Percentiles rank a stretch among this genome's conserved stretches.
phyloP scores from a whole-genome alignment of 2,329 filamentous ascomycete genomes.

The Cladophialophora yegresii region DNA sequence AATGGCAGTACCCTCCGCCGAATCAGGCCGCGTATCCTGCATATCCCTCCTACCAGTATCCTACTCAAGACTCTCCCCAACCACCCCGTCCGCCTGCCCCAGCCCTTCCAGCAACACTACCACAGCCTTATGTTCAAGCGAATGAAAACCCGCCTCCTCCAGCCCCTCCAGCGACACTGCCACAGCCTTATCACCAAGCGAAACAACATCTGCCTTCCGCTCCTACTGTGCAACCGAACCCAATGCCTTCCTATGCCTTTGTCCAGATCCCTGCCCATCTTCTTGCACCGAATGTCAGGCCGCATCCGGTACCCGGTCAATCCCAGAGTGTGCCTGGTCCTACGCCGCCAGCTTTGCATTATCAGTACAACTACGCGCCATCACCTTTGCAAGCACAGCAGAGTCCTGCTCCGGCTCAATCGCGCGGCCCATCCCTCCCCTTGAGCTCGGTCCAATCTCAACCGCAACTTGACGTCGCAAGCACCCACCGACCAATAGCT shows the following conservation, averaged over 20 bases:
- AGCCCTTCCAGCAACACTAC: constrained; percentile 5
- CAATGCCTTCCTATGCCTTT: constrained; percentile 22
- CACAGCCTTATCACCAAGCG: not conserved
- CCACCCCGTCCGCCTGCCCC: not conserved
- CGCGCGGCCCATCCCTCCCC: not conserved
- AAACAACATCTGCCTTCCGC: constrained; percentile 4
- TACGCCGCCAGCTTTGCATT: not conserved
- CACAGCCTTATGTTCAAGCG: not conserved
- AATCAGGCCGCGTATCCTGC: not conserved
- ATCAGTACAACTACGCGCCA: not conserved
- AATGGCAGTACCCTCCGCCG: not conserved
- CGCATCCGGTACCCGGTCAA: not conserved
- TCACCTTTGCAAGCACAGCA: not conserved
- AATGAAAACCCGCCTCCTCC: constrained; percentile 1
- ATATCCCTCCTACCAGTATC: not conserved
- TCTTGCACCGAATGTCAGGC: not conserved
- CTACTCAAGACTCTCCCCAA: not conserved
- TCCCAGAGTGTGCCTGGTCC: not conserved
- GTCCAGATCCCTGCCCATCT: constrained; percentile 19
- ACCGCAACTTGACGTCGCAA: not conserved
- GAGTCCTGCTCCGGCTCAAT: not conserved
- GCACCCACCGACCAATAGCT: not conserved
- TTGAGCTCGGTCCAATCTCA: not conserved
- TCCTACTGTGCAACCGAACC: not conserved
- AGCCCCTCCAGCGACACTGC: constrained; percentile 3